Percentiles rank a stretch among this genome's conserved stretches.
These are phyloP conservation scores for Sporobolomyces pararoseus DNA, from an alignment of 768 basidiomycete genomes.

Conservation along the genomic window DNA sequence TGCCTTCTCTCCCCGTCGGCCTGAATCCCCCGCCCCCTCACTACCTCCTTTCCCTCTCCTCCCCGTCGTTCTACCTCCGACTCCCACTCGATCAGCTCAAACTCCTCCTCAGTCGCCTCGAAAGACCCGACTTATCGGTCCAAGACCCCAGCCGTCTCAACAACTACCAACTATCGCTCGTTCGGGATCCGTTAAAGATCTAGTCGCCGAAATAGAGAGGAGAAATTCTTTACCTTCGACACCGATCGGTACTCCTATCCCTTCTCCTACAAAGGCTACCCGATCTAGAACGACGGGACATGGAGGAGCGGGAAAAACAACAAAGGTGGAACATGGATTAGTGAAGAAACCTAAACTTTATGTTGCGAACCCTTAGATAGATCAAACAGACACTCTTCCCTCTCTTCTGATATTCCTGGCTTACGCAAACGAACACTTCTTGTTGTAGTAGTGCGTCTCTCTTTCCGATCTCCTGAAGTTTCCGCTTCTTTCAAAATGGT, in stretches of 20 bases:
- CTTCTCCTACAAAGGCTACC: neutral
- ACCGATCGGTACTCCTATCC: neutral
- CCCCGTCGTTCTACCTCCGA: neutral
- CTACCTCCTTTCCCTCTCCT: neutral
- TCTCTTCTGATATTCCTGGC: too few relatives aligned
- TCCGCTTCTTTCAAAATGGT: too few relatives aligned
- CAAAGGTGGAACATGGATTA: constrained; percentile 31
- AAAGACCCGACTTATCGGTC: constrained; percentile 5
- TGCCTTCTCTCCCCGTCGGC: neutral
- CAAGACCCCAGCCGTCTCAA: constrained; percentile 16
- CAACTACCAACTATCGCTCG: neutral
- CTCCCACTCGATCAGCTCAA: constrained; percentile 2
- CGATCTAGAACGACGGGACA: neutral
- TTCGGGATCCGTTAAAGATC: constrained; percentile 30
- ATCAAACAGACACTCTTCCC: constrained; percentile 3
- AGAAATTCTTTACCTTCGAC: neutral
- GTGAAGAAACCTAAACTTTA: constrained; percentile 36
- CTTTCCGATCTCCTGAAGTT: too few relatives aligned
- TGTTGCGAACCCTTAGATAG: constrained; percentile 29
- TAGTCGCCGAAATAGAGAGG: constrained; percentile 29
- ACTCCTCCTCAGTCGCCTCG: constrained; percentile 12
- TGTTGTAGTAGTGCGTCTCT: too few relatives aligned
- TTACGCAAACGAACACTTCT: too few relatives aligned
- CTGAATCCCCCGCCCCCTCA: neutral
- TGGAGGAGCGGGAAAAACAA: neutral